Evolutionary conservation across 2,329 filamentous ascomycete species (phyloP).

Genomic region (Parafenestella ontariensis): DNA sequence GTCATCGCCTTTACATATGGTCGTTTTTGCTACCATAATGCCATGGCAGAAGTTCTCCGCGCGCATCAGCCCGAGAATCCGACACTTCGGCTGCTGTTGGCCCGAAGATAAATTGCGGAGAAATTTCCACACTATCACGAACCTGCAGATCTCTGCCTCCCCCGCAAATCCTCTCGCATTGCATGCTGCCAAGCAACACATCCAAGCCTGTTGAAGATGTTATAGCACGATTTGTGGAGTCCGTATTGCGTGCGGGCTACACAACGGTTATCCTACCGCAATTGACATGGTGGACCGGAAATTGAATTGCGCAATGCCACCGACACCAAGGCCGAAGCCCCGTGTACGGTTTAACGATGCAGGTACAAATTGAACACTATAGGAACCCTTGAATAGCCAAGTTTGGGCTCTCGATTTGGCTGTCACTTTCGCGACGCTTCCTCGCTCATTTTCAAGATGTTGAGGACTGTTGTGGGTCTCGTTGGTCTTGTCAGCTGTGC

Average conservation of each 20-base stretch:
- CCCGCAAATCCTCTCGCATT: slow-evolving; percentile 11
- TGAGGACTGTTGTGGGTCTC: slow-evolving; percentile 19
- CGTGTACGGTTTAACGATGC: slow-evolving; percentile 3
- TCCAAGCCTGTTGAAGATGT: slow-evolving; percentile 4
- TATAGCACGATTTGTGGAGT: slow-evolving; percentile 16
- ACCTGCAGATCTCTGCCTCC: slow-evolving; percentile 16
- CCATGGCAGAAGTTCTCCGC: no score
- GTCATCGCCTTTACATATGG: no score
- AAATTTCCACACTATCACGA: slow-evolving; percentile 11
- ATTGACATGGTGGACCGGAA: slow-evolving; percentile 20
- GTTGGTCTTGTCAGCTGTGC: slow-evolving; percentile 21
- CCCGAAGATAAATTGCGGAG: slow-evolving; percentile 18
- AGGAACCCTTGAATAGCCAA: neutral
- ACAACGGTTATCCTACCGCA: slow-evolving; percentile 16
- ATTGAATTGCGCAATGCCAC: slow-evolving; percentile 19
- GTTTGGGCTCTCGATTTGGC: neutral
- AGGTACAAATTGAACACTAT: slow-evolving; percentile 17
- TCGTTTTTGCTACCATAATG: no score
- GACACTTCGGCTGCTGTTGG: slow-evolving; percentile 11
- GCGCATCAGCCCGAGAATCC: neutral
- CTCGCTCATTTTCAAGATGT: slow-evolving; percentile 14
- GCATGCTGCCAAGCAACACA: slow-evolving; percentile 14
- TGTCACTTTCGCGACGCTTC: slow-evolving; percentile 10
- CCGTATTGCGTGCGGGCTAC: slow-evolving; percentile 18
- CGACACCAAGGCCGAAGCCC: slow-evolving; percentile 11